These are phyloP conservation scores for Capsella bursapastoris DNA, from an alignment of 345 rosid genomes.

Conservation along the genomic window DNA sequence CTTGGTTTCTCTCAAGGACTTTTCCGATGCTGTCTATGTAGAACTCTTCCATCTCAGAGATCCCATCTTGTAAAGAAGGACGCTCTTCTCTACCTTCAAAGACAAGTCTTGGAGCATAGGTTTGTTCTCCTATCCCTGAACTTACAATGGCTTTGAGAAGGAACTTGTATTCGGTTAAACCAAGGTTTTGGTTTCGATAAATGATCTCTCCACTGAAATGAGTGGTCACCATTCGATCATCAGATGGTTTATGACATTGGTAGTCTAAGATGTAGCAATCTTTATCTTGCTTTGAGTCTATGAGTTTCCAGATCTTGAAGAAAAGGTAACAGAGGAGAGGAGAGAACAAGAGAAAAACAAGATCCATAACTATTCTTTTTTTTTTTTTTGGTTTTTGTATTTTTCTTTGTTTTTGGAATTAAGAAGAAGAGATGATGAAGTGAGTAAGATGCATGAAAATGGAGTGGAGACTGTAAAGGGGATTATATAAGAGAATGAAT, in stretches of 20 bases:
- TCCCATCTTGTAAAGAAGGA: constrained; percentile 64
- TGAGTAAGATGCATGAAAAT: constrained; percentile 36
- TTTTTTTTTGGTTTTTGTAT: not conserved
- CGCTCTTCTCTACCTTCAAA: constrained; percentile 60
- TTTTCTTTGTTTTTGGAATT: not conserved
- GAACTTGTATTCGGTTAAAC: constrained; percentile 66
- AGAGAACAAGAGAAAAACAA: constrained; percentile 43
- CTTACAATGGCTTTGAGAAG: constrained; percentile 70
- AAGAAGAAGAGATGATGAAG: constrained; percentile 38
- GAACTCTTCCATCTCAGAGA: constrained; percentile 89
- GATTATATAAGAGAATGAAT: constrained; percentile 38
- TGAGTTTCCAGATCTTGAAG: constrained; percentile 50
- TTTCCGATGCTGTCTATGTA: constrained; percentile 64
- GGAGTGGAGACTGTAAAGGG: constrained; percentile 31
- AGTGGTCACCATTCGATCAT: constrained; percentile 61
- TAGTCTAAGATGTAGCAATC: constrained; percentile 69
- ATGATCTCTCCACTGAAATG: constrained; percentile 55
- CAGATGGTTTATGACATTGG: constrained; percentile 64
- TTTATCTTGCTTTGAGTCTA: constrained; percentile 49
- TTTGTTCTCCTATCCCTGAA: constrained; percentile 72
- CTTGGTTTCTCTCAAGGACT: constrained; percentile 60
- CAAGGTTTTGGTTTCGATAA: constrained; percentile 54
- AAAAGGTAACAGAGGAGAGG: constrained; percentile 46
- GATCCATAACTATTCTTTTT: constrained; percentile 44
- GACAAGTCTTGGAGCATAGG: constrained; percentile 68